Evolutionary conservation across 1,284 basidiomycete genomes (phyloP).

Genomic region (Hemileia vastatrix): DNA sequence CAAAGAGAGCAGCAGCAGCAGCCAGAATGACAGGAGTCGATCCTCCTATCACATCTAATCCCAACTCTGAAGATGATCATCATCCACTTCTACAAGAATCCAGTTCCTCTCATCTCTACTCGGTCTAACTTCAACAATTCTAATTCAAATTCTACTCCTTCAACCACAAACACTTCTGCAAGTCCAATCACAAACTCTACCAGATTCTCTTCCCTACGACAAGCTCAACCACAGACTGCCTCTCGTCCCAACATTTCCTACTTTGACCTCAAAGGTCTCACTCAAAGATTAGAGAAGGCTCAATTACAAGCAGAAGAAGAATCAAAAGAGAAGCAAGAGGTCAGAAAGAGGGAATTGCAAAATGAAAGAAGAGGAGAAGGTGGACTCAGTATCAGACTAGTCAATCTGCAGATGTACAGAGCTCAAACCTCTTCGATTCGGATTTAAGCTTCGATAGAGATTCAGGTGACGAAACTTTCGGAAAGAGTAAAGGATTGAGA

Average conservation of each 20-base stretch:
- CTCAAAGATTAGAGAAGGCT: no score
- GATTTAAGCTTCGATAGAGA: background rate
- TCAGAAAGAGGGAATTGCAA: no score
- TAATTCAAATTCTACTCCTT: background rate
- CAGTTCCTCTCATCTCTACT: background rate
- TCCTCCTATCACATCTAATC: background rate
- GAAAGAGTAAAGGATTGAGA: background rate
- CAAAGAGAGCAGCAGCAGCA: background rate
- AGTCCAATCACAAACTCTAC: background rate
- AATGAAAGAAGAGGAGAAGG: no score
- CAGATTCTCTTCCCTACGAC: no score
- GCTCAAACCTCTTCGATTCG: background rate
- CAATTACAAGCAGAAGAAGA: no score
- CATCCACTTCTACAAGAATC: background rate
- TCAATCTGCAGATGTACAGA: background rate
- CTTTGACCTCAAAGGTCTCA: no score
- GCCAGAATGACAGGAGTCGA: background rate
- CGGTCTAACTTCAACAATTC: background rate
- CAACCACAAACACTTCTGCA: background rate
- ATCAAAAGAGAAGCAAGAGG: no score
- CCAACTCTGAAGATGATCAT: background rate
- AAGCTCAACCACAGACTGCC: no score
- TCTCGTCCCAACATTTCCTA: no score
- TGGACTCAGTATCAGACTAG: no score
- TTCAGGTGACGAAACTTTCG: background rate